A percentile compares a stretch with the other conserved stretches of the same genome.
Conservation (phyloP, 2,329 filamentous ascomycete species). For the Nigrograna mackinnonii region DNA sequence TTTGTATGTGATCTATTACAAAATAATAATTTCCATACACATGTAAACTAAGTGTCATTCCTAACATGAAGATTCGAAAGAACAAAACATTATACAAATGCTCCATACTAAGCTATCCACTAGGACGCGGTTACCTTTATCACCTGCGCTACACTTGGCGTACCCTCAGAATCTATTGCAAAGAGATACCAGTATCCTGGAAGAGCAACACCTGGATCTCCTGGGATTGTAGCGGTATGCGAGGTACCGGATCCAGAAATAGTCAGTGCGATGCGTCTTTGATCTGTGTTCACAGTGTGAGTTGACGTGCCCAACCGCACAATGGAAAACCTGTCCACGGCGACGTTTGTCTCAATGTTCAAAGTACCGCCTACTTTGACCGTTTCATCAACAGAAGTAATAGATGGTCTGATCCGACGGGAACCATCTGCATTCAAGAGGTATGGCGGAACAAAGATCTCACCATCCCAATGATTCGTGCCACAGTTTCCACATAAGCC, state of each 20-base stretch:
- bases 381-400: constrained; percentile 35
- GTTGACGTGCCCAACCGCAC: constrained; percentile 56
- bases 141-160: constrained; percentile 52
- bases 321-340: constrained; percentile 43
- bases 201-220: constrained; percentile 53
- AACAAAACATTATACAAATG: no score
- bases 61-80: no score
- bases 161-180: constrained; percentile 49
- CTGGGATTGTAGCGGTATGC: constrained; percentile 49
- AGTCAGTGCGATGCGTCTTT: constrained; percentile 55
- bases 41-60: no score
- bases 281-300: constrained; percentile 62
- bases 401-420: constrained; percentile 48
- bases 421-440: constrained; percentile 53
- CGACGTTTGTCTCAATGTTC: constrained; percentile 31
- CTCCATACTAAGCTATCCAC: no score
- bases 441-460: constrained; percentile 62
- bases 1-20: no score
- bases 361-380: constrained; percentile 35
- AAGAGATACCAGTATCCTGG: constrained; percentile 62
- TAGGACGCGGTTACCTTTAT: constrained; percentile 33
- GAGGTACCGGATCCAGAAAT: constrained; percentile 24
- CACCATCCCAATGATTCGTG: constrained; percentile 56
- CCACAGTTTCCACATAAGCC: constrained; percentile 52
- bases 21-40: no score